Evolutionary conservation across 2,329 filamentous ascomycete genomes (phyloP).

Genomic region (Aspergillus oerlinghausenensis): DNA sequence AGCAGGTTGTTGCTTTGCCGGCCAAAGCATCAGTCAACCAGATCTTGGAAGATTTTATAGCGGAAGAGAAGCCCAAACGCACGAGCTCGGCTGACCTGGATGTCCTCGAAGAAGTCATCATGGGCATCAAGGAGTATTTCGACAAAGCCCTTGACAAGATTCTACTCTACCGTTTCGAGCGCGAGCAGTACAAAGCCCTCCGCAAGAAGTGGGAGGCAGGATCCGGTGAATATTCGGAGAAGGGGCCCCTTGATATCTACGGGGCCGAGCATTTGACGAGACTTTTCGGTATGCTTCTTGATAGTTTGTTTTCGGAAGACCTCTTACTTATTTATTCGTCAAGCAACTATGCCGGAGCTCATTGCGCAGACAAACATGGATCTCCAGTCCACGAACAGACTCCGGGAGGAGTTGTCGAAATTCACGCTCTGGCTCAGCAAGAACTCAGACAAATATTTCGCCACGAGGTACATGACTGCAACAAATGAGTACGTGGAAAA

Average conservation of each 20-base stretch:
- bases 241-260: constrained; percentile 75
- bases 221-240: constrained; percentile 62
- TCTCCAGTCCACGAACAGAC: constrained; percentile 76
- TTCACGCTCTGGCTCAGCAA: constrained; percentile 81
- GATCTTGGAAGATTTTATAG: constrained; percentile 77
- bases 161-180: constrained; percentile 89
- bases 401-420: constrained; percentile 83
- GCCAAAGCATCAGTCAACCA: constrained; percentile 67
- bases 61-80: constrained; percentile 64
- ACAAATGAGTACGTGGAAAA: constrained; percentile 39
- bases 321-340: constrained; percentile 2
- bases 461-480: constrained; percentile 40
- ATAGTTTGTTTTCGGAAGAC: not conserved
- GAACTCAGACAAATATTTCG: constrained; percentile 71
- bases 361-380: constrained; percentile 99
- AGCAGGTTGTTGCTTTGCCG: constrained; percentile 81
- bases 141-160: constrained; percentile 84
- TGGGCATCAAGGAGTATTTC: constrained; percentile 88
- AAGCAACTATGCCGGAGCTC: constrained; percentile 86
- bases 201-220: constrained; percentile 63
- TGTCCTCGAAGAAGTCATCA: constrained; percentile 82
- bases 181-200: constrained; percentile 77
- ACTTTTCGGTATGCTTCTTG: constrained; percentile 66
- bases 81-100: constrained; percentile 65
- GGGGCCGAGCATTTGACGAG: constrained; percentile 88